phyloP scores from a whole-genome alignment of 805 yeast genomes.

The Spathaspora passalidarum region DNA sequence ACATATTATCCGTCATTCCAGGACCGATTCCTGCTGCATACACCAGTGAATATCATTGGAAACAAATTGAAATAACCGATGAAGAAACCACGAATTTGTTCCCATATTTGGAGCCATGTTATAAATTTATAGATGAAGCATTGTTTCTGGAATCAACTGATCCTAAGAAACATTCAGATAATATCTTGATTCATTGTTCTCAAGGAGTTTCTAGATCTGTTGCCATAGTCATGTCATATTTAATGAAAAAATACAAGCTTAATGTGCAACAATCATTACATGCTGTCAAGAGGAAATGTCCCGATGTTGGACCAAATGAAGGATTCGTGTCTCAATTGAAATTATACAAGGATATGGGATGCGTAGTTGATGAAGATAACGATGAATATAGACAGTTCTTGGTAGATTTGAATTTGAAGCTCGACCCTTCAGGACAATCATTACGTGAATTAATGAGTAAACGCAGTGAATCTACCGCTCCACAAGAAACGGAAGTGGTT shows the following conservation, averaged over 20 bases:
- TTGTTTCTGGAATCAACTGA: constrained; percentile 31
- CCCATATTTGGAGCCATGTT: constrained; percentile 56
- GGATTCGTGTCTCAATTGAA: constrained; percentile 72
- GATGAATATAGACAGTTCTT: constrained; percentile 25
- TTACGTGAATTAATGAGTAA: constrained; percentile 19
- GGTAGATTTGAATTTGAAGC: constrained; percentile 19
- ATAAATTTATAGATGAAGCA: constrained; percentile 64
- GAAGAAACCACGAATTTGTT: constrained; percentile 64
- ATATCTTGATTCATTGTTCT: constrained; percentile 51
- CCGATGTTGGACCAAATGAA: constrained; percentile 65
- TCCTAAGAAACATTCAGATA: constrained; percentile 33
- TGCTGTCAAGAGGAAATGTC: constrained; percentile 67
- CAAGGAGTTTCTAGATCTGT: constrained; percentile 53
- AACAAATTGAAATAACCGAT: constrained; percentile 73
- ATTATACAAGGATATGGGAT: constrained; percentile 47
- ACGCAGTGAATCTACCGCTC: neutral
- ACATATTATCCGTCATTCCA: constrained; percentile 67
- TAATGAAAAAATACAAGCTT: constrained; percentile 55
- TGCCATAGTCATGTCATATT: constrained; percentile 42
- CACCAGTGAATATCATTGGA: constrained; percentile 43
- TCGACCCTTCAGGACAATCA: constrained; percentile 42
- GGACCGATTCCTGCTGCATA: constrained; percentile 58
- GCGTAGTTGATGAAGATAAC: constrained; percentile 21
- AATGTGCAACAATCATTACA: constrained; percentile 60
- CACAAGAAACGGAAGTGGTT: constrained; percentile 6